Evolutionary conservation across 257 asterid genomes (phyloP).

Genomic region (Solanum ossicruentum): DNA sequence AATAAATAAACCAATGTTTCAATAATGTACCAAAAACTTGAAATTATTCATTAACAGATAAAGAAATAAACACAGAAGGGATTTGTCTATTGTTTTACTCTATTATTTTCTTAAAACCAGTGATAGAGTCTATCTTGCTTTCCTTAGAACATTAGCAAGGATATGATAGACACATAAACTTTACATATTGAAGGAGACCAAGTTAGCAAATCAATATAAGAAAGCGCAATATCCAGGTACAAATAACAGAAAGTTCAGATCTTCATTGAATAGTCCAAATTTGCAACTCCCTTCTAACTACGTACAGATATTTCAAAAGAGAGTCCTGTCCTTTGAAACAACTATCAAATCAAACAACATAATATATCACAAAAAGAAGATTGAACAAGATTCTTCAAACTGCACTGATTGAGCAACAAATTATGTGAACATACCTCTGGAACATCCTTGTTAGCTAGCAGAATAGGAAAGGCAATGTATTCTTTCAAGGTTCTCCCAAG

Average conservation of each 20-base stretch:
- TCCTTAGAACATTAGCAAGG: neutral
- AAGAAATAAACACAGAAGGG: neutral
- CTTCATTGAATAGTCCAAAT: neutral
- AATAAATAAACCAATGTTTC: neutral
- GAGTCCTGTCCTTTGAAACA: neutral
- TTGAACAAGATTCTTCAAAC: neutral
- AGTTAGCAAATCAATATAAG: neutral
- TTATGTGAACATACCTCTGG: constrained; percentile 36
- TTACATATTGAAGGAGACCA: neutral
- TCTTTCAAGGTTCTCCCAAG: constrained; percentile 41
- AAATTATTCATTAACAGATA: neutral
- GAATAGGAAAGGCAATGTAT: constrained; percentile 57
- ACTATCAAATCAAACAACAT: neutral
- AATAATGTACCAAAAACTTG: neutral
- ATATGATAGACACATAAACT: neutral
- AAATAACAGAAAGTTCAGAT: neutral
- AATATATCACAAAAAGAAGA: neutral
- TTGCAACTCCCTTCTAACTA: neutral
- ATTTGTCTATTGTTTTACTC: neutral
- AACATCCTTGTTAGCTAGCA: constrained; percentile 38
- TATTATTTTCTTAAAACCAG: neutral
- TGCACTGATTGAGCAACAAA: neutral
- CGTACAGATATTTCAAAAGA: neutral
- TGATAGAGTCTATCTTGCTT: neutral
- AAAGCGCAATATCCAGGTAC: neutral